Evolutionary conservation across 2,329 filamentous ascomycete genomes (phyloP).

Genomic region (Hypoxylon sp.): DNA sequence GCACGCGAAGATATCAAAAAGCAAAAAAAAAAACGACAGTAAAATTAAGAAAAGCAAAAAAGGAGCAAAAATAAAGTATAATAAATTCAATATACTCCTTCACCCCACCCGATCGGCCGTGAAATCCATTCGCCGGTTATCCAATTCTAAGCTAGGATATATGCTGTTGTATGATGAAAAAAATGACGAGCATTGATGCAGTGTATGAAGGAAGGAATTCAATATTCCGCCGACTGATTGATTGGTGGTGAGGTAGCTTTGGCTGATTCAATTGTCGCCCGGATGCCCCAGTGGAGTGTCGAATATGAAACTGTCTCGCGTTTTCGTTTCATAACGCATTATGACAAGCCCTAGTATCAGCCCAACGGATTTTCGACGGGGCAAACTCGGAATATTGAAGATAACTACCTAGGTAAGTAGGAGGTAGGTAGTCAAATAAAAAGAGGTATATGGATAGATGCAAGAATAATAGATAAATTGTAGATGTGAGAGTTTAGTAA

Average conservation of each 20-base stretch:
- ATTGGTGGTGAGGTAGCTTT: conserved; percentile 9
- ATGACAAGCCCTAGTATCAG: conserved; percentile 19
- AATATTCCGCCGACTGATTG: conserved; percentile 3
- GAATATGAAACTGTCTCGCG: conserved; percentile 40
- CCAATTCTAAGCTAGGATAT: conserved; percentile 44
- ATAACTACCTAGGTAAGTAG: conserved; percentile 16
- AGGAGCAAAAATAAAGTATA: conserved; percentile 15
- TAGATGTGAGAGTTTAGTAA: conserved; percentile 10
- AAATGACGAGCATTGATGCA: conserved; percentile 1
- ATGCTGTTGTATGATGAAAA: conserved; percentile 33
- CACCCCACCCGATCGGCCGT: conserved; percentile 37
- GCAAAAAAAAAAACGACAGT: conserved; percentile 3
- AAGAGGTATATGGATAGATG: conserved; percentile 31
- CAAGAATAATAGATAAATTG: conserved; percentile 11
- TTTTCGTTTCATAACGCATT: conserved; percentile 40
- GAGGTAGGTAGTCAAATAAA: conserved; percentile 9
- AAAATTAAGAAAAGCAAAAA: neutral
- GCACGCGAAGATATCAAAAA: conserved; percentile 11
- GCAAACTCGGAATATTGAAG: conserved; percentile 5
- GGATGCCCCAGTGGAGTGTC: conserved; percentile 10
- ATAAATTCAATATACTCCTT: conserved; percentile 37
- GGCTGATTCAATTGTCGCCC: conserved; percentile 21
- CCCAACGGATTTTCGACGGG: conserved; percentile 22
- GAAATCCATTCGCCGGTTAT: conserved; percentile 45
- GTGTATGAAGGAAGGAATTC: conserved; percentile 14